A percentile compares a stretch with the other conserved stretches of the same genome.
Evolutionary conservation across 371 early-diverging fungal species (phyloP).

Genomic region (Mucor lusitanicus): DNA sequence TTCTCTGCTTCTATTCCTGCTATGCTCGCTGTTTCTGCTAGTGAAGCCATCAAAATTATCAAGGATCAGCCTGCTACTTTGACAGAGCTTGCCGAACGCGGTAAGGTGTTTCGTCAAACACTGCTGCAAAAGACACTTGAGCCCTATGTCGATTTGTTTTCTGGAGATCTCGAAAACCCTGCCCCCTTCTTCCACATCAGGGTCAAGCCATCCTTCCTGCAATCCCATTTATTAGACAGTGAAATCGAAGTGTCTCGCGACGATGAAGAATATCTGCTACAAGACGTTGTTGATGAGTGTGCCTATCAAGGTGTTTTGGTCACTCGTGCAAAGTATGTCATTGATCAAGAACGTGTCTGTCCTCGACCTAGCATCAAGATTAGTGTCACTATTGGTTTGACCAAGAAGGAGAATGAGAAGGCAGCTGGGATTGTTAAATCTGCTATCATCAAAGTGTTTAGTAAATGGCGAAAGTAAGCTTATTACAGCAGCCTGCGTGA

Average conservation of each 20-base stretch:
- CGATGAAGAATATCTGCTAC: conserved; percentile 68
- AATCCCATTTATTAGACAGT: conserved; percentile 20
- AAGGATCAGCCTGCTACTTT: conserved; percentile 39
- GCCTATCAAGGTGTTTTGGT: conserved; percentile 76
- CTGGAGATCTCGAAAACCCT: conserved; percentile 53
- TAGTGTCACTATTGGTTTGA: conserved; percentile 73
- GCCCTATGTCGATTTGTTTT: conserved; percentile 48
- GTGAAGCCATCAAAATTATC: conserved; percentile 82
- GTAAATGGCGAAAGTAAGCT: conserved; percentile 48
- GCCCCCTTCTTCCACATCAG: conserved; percentile 72
- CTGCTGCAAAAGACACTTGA: conserved; percentile 43
- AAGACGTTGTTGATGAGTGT: conserved; percentile 85
- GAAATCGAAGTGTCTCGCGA: conserved; percentile 46
- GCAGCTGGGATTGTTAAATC: conserved; percentile 69
- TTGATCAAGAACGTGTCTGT: conserved; percentile 76
- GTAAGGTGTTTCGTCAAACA: conserved; percentile 33
- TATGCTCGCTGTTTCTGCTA: conserved; percentile 88
- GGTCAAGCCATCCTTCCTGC: conserved; percentile 51
- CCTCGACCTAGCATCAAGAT: conserved; percentile 87
- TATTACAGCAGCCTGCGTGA: not conserved
- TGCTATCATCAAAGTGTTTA: conserved; percentile 56
- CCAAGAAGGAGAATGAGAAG: conserved; percentile 84
- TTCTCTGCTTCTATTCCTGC: conserved; percentile 99
- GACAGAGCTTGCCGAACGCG: conserved; percentile 39
- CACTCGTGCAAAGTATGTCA: conserved; percentile 85